phyloP scores from a whole-genome alignment of 2,329 filamentous ascomycete genomes.

The Aspergillus ruber region DNA sequence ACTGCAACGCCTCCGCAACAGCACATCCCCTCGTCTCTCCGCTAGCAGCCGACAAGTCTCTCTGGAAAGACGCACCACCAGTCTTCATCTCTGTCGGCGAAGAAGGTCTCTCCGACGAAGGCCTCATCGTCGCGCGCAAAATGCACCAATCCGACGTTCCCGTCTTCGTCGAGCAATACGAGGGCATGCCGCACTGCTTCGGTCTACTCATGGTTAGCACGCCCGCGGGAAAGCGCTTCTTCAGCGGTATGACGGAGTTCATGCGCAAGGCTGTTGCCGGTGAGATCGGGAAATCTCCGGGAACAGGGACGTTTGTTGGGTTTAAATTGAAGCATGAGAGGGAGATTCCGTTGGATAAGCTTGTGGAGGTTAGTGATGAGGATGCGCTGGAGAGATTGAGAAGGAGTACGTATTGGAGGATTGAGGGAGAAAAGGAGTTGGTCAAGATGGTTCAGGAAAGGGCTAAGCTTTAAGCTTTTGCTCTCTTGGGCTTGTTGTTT shows the following conservation, averaged over 20 bases:
- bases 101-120: conserved; percentile 38
- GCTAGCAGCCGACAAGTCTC: conserved; percentile 24
- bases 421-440: conserved; percentile 30
- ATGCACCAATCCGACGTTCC: conserved; percentile 32
- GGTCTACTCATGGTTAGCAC: conserved; percentile 49
- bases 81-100: conserved; percentile 38
- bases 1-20: conserved; percentile 31
- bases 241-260: conserved; percentile 53
- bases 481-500: neutral
- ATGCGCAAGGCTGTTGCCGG: conserved; percentile 28
- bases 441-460: conserved; percentile 23
- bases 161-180: conserved; percentile 36
- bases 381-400: conserved; percentile 27
- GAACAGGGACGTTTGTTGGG: conserved; percentile 25
- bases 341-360: conserved; percentile 27
- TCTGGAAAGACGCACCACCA: conserved; percentile 38
- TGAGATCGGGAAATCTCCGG: conserved; percentile 16
- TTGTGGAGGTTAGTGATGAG: conserved; percentile 28
- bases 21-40: conserved; percentile 39
- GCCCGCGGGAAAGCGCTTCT: conserved; percentile 46
- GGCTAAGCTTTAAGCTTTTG: conserved; percentile 13
- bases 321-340: conserved; percentile 21
- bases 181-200: conserved; percentile 47
- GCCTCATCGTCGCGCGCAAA: conserved; percentile 33
- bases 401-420: conserved; percentile 23